A percentile compares a stretch with the other conserved stretches of the same genome.
These are phyloP conservation scores for Chaetoceros tenuissimus DNA, from an alignment of 108 stramenopile species.

Conservation along the genomic window DNA sequence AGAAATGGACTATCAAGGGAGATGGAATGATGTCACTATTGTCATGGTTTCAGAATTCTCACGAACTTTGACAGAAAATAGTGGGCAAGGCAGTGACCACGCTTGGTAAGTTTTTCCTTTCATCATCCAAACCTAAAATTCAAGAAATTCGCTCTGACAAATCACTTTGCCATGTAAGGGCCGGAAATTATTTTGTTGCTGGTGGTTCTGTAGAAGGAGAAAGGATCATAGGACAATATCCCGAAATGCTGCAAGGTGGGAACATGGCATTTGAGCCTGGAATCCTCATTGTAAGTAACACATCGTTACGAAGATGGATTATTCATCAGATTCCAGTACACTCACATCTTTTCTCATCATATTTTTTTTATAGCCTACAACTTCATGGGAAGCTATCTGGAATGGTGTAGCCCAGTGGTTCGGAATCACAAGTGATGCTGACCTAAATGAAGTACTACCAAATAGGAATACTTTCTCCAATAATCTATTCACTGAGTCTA, in stretches of 20 bases:
- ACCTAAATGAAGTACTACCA: constrained; percentile 15
- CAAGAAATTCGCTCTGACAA: not conserved
- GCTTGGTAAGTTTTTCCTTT: constrained; percentile 1
- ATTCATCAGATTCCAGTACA: too few relatives aligned
- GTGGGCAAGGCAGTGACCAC: constrained; percentile 9
- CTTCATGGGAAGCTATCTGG: constrained; percentile 42
- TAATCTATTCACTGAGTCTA: not conserved
- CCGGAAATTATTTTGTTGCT: constrained; percentile 36
- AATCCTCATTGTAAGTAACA: constrained; percentile 29
- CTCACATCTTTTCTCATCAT: too few relatives aligned
- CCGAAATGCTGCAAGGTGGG: constrained; percentile 1
- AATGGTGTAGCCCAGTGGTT: constrained; percentile 47
- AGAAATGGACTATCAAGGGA: constrained; percentile 42
- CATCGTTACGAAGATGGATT: too few relatives aligned
- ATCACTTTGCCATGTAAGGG: constrained; percentile 11
- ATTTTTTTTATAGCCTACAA: too few relatives aligned
- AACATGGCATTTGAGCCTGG: constrained; percentile 30
- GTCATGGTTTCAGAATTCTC: constrained; percentile 59
- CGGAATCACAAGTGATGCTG: constrained; percentile 20
- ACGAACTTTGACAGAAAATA: constrained; percentile 46
- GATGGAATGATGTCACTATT: constrained; percentile 49
- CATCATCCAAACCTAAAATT: too few relatives aligned
- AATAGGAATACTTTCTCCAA: constrained; percentile 1
- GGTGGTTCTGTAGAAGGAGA: constrained; percentile 39
- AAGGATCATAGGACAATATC: constrained; percentile 29